Conservation (phyloP, 2,329 filamentous ascomycete species). For the Claviceps sp. region DNA sequence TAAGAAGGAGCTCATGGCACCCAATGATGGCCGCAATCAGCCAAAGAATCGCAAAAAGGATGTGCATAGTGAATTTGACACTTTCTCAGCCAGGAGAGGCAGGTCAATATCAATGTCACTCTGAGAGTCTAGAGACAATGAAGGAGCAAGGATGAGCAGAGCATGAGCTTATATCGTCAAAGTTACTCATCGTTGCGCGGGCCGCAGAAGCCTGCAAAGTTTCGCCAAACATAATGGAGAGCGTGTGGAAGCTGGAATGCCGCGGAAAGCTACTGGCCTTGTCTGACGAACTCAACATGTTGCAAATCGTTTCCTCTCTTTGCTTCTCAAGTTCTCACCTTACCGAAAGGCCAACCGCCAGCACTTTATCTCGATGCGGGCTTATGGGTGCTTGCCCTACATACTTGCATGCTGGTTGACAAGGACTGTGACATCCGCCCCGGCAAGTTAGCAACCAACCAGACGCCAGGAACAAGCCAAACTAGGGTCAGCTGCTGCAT, state of each 20-base stretch:
- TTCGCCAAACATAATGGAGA: neutral
- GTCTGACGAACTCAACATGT: neutral
- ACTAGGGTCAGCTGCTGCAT: neutral
- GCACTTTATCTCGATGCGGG: neutral
- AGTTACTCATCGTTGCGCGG: neutral
- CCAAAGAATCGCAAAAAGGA: neutral
- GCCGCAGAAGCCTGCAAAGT: neutral
- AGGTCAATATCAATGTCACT: neutral
- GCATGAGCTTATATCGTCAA: neutral
- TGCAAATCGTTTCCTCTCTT: neutral
- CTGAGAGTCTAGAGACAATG: neutral
- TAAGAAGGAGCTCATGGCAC: neutral
- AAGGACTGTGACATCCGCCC: neutral
- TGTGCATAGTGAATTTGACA: neutral
- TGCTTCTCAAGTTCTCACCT: neutral
- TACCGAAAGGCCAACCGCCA: neutral
- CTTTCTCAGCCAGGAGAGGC: neutral
- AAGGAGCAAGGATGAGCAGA: neutral
- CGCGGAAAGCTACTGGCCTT: neutral
- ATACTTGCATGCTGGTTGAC: neutral
- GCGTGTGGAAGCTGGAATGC: neutral
- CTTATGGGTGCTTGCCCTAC: neutral
- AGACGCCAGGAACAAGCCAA: neutral
- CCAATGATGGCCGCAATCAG: neutral
- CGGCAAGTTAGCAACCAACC: neutral